Evolutionary conservation across 2,329 filamentous ascomycete species (phyloP).

Genomic region (Dothideomycetes sp.): DNA sequence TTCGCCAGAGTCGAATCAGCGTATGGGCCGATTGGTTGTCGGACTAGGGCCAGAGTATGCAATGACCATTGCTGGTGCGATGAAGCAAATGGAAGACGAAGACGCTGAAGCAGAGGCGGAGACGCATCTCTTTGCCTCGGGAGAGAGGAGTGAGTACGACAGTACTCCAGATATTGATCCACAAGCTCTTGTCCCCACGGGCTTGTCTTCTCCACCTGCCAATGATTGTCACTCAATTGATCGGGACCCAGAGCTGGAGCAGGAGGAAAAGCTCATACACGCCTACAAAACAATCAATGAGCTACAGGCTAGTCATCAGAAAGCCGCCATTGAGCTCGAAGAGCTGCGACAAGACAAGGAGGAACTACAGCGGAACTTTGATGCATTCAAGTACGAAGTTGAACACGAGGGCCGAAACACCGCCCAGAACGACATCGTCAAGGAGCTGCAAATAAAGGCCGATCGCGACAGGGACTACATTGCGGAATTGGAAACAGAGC

Average conservation of each 20-base stretch:
- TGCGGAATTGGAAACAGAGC: conserved; percentile 36
- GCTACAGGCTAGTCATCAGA: conserved; percentile 28
- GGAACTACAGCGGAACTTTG: conserved; percentile 36
- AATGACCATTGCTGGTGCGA: conserved; percentile 27
- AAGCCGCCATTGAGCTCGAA: conserved; percentile 31
- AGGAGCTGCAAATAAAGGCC: conserved; percentile 31
- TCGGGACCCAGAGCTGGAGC: conserved; percentile 35
- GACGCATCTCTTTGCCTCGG: conserved; percentile 12
- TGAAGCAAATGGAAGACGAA: conserved; percentile 24
- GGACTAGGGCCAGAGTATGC: conserved; percentile 25
- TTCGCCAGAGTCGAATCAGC: conserved; percentile 34
- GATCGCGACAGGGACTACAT: conserved; percentile 38
- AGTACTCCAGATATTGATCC: conserved; percentile 10
- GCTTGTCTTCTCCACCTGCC: not conserved
- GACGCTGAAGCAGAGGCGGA: conserved; percentile 15
- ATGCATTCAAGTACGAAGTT: conserved; percentile 34
- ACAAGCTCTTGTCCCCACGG: not conserved
- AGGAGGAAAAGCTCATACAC: conserved; percentile 38
- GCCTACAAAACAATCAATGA: conserved; percentile 35
- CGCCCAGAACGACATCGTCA: conserved; percentile 29
- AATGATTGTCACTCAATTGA: conserved; percentile 4
- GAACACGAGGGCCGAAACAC: conserved; percentile 27
- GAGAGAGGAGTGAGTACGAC: conserved; percentile 16
- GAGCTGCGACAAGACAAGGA: conserved; percentile 29
- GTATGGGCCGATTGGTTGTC: conserved; percentile 32